These are phyloP conservation scores for Ceratobasidium sp. DNA, from an alignment of 1,284 basidiomycete genomes.

Conservation along the genomic window DNA sequence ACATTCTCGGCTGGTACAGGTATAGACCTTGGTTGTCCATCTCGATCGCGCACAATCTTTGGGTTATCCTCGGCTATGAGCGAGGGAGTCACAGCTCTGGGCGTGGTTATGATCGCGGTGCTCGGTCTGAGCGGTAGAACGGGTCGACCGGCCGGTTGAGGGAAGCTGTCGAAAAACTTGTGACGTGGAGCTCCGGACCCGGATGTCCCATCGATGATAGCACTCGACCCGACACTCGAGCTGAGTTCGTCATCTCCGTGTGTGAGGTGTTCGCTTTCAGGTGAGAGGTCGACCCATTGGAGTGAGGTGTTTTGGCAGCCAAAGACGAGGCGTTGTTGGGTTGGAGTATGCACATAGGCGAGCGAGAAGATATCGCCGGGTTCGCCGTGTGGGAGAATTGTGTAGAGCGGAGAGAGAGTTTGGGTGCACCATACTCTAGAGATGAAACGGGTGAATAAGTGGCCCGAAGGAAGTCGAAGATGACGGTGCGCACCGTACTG, in stretches of 20 bases:
- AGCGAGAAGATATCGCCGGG: slow-evolving; percentile 93
- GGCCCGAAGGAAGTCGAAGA: slow-evolving; percentile 35
- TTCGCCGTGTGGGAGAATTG: slow-evolving; percentile 82
- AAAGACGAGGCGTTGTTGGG: slow-evolving; percentile 69
- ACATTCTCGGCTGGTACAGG: slow-evolving; percentile 73
- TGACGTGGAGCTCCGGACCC: slow-evolving; percentile 54
- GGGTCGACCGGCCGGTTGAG: slow-evolving; percentile 67
- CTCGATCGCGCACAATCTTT: slow-evolving; percentile 54
- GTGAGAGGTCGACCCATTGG: slow-evolving; percentile 78
- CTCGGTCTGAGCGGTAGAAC: slow-evolving; percentile 51
- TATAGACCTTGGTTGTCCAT: slow-evolving; percentile 47
- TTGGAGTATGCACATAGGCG: slow-evolving; percentile 71
- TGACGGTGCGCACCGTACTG: slow-evolving; percentile 59
- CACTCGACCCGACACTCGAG: background rate
- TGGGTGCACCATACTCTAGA: slow-evolving; percentile 80
- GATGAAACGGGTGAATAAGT: slow-evolving; percentile 7
- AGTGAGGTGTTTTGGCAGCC: slow-evolving; percentile 91
- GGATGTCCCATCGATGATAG: slow-evolving; percentile 13
- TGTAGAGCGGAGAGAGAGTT: slow-evolving; percentile 73
- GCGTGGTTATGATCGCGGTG: slow-evolving; percentile 27
- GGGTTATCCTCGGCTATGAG: slow-evolving; percentile 4
- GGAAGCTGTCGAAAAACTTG: slow-evolving; percentile 84
- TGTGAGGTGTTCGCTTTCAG: slow-evolving; percentile 33
- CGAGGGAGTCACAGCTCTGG: background rate
- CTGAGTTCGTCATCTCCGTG: slow-evolving; percentile 22